A percentile compares a stretch with the other conserved stretches of the same genome.
phyloP scores from a whole-genome alignment of 805 yeast genomes.

The Ogataea trehalophila region DNA sequence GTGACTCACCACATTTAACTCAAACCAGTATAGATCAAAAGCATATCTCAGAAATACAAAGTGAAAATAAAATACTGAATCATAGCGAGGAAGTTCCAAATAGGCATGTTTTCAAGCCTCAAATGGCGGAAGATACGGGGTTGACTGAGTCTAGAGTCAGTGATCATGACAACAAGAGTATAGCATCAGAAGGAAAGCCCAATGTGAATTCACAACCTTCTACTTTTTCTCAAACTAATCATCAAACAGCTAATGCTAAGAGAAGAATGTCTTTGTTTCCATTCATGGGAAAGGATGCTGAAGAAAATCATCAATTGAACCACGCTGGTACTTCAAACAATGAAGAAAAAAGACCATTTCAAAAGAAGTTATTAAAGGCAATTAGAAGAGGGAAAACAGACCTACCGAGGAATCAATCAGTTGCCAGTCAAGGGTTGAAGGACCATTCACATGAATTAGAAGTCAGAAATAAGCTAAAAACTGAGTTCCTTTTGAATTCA shows the following conservation, averaged over 20 bases:
- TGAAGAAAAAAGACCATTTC: constrained; percentile 16
- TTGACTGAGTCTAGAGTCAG: constrained; percentile 2
- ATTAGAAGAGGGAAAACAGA: constrained; percentile 10
- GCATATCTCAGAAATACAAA: background rate
- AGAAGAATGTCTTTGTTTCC: constrained; percentile 7
- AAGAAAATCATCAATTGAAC: background rate
- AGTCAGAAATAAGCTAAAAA: constrained; percentile 21
- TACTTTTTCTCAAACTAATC: too few species aligned
- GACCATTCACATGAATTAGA: constrained; percentile 20
- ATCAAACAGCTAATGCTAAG: background rate
- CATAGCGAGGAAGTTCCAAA: constrained; percentile 2
- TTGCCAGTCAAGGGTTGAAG: background rate
- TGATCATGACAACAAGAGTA: too few species aligned
- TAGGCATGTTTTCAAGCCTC: background rate
- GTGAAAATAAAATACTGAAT: constrained; percentile 3
- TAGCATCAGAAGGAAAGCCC: background rate
- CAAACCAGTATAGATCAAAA: background rate
- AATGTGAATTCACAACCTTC: too few species aligned
- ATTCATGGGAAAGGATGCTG: constrained; percentile 4
- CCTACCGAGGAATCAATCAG: too few species aligned
- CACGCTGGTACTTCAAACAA: too few species aligned
- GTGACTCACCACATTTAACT: too few species aligned
- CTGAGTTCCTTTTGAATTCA: constrained; percentile 39
- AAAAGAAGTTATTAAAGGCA: constrained; percentile 16
- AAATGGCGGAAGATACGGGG: constrained; percentile 7